Percentiles rank a stretch among this genome's conserved stretches.
Evolutionary conservation across 208 protist species (phyloP).

Genomic region (Crithidia thermophila): DNA sequence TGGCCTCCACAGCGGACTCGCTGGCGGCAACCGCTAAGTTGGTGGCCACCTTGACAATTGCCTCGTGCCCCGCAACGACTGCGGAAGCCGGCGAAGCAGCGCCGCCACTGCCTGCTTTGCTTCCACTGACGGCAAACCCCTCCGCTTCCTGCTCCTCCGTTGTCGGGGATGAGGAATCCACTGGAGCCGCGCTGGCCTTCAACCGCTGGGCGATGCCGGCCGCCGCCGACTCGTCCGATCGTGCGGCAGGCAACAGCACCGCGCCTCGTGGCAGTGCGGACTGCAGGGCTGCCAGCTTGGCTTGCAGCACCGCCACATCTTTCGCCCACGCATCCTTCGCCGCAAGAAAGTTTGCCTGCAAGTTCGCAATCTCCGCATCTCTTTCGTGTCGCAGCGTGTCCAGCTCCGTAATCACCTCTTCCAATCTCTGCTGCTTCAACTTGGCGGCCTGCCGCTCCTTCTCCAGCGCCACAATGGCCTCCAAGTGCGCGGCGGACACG

Average conservation of each 20-base stretch:
- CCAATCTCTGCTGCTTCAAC: slow-evolving; percentile 46
- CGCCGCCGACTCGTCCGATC: neutral
- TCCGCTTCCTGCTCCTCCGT: too few species aligned
- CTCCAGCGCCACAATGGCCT: slow-evolving; percentile 57
- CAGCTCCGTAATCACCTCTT: slow-evolving; percentile 60
- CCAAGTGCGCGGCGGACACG: slow-evolving; percentile 52
- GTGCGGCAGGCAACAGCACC: slow-evolving; percentile 16
- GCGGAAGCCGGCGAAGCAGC: neutral
- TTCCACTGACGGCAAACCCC: too few species aligned
- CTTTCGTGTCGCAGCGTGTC: slow-evolving; percentile 42
- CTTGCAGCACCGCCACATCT: slow-evolving; percentile 59
- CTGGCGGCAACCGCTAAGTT: neutral
- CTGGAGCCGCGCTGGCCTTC: neutral
- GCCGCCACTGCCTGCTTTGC: too few species aligned
- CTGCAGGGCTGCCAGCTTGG: slow-evolving; percentile 56
- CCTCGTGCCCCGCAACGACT: neutral
- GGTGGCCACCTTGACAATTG: neutral
- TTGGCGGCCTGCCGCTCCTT: slow-evolving; percentile 47
- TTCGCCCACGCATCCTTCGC: slow-evolving; percentile 58
- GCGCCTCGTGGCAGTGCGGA: slow-evolving; percentile 25
- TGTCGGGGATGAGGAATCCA: neutral
- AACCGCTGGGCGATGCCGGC: neutral
- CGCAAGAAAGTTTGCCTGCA: slow-evolving; percentile 53
- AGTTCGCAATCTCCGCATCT: slow-evolving; percentile 54
- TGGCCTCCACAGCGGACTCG: neutral